Conservation (phyloP, 1,139 yeast genomes). For the Geotrichum siamense region DNA sequence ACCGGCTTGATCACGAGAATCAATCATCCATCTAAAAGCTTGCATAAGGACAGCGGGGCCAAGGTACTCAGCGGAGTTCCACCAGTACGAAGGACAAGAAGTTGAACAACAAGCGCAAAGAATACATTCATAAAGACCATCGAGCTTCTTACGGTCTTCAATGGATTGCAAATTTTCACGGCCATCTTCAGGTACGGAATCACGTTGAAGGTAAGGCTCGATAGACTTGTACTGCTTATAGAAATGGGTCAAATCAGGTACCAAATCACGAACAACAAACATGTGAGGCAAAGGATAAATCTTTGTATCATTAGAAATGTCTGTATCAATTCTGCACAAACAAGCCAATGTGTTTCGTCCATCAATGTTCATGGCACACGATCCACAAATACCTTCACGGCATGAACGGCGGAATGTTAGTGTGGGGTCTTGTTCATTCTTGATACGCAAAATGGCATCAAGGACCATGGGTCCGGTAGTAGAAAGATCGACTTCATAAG, state of each 20-base stretch:
- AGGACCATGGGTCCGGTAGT: conserved; percentile 96
- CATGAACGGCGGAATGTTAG: conserved; percentile 96
- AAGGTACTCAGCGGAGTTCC: conserved; percentile 98
- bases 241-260: conserved; percentile 94
- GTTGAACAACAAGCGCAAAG: conserved; percentile 99
- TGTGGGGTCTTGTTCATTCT: conserved; percentile 93
- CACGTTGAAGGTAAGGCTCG: conserved; percentile 92
- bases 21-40: conserved; percentile 98
- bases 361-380: conserved; percentile 99
- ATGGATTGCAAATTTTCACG: conserved; percentile 87
- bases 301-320: conserved; percentile 66
- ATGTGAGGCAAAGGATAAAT: conserved; percentile 97
- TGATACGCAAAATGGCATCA: conserved; percentile 89
- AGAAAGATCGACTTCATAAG: conserved; percentile 77
- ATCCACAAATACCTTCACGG: conserved; percentile 99
- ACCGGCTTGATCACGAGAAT: conserved; percentile 91
- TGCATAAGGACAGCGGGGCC: conserved; percentile 99
- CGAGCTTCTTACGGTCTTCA: conserved; percentile 92
- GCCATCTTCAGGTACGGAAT: conserved; percentile 75
- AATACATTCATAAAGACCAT: conserved; percentile 95
- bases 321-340: conserved; percentile 85
- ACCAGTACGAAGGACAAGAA: conserved; percentile 99
- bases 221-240: conserved; percentile 98
- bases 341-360: conserved; percentile 97
- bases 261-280: conserved; percentile 95